These are phyloP conservation scores for Rhizopogon salebrosus DNA, from an alignment of 768 basidiomycete genomes.

Conservation along the genomic window DNA sequence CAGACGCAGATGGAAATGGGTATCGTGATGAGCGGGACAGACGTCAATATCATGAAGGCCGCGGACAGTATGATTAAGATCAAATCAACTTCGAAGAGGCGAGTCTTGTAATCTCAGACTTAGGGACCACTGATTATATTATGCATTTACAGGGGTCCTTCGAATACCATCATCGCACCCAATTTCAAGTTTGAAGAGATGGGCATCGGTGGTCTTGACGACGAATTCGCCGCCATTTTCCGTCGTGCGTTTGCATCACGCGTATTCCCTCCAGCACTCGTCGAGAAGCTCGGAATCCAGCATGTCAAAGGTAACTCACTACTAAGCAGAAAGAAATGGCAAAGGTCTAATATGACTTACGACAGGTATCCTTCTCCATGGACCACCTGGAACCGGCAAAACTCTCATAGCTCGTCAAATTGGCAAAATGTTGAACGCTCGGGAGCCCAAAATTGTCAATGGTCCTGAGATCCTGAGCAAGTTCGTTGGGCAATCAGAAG, in stretches of 20 bases:
- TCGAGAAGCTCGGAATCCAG: conserved; percentile 96
- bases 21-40: conserved; percentile 87
- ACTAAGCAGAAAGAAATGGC: background rate
- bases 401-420: conserved; percentile 98
- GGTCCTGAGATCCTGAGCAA: conserved; percentile 98
- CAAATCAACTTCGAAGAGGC: conserved; percentile 91
- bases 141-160: conserved; percentile 54
- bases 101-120: conserved; percentile 12
- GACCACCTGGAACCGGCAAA: conserved; percentile 98
- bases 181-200: conserved; percentile 99
- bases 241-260: conserved; percentile 97
- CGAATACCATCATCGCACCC: conserved; percentile 93
- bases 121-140: conserved; percentile 2
- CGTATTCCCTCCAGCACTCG: conserved; percentile 95
- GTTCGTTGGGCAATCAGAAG: conserved; percentile 95
- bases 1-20: conserved; percentile 45
- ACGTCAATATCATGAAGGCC: conserved; percentile 84
- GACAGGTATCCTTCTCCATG: conserved; percentile 86
- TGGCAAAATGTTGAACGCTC: conserved; percentile 97
- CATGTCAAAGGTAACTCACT: conserved; percentile 83
- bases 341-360: background rate
- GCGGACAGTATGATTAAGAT: conserved; percentile 78
- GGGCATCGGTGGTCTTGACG: conserved; percentile 97
- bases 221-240: conserved; percentile 94
- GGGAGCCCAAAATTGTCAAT: conserved; percentile 97